These are phyloP conservation scores for Aspergillus viridinutans DNA, from an alignment of 2,329 filamentous ascomycete species.

Conservation along the genomic window DNA sequence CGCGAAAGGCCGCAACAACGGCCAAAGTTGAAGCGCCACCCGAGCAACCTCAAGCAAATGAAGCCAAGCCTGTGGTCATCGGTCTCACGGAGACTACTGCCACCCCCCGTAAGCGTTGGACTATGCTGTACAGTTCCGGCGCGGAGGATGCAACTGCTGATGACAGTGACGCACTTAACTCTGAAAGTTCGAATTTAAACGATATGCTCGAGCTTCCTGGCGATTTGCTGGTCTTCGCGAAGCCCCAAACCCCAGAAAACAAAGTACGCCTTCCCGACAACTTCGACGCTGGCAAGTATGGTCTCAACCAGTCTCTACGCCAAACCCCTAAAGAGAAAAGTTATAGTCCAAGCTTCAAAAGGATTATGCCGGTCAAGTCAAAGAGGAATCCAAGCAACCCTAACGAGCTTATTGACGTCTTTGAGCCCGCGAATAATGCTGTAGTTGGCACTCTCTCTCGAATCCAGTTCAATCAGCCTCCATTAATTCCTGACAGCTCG, in stretches of 20 bases:
- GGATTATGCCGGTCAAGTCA: not conserved
- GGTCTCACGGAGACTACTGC: constrained; percentile 3
- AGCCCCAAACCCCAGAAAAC: not conserved
- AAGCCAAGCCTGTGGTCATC: not conserved
- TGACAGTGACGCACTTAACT: not conserved
- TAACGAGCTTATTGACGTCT: constrained; percentile 13
- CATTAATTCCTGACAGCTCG: constrained; percentile 12
- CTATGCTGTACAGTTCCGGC: constrained; percentile 11
- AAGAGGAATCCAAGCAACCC: not conserved
- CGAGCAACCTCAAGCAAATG: not conserved
- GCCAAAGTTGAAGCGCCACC: not conserved
- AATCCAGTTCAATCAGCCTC: constrained; percentile 16
- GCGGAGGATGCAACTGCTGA: not conserved
- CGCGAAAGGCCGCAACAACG: constrained; percentile 7
- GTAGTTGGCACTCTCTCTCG: not conserved
- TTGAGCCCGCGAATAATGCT: not conserved
- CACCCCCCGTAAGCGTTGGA: constrained; percentile 14
- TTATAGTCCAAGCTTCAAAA: not conserved
- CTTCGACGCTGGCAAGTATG: constrained; percentile 18
- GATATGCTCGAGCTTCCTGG: constrained; percentile 2
- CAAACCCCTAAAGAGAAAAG: not conserved
- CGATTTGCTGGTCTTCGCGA: not conserved
- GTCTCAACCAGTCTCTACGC: constrained; percentile 1
- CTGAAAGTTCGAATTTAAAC: not conserved
- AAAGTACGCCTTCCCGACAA: constrained; percentile 2